These are phyloP conservation scores for Botrytis hyacinthi DNA, from an alignment of 2,329 filamentous ascomycete genomes.

Conservation along the genomic window DNA sequence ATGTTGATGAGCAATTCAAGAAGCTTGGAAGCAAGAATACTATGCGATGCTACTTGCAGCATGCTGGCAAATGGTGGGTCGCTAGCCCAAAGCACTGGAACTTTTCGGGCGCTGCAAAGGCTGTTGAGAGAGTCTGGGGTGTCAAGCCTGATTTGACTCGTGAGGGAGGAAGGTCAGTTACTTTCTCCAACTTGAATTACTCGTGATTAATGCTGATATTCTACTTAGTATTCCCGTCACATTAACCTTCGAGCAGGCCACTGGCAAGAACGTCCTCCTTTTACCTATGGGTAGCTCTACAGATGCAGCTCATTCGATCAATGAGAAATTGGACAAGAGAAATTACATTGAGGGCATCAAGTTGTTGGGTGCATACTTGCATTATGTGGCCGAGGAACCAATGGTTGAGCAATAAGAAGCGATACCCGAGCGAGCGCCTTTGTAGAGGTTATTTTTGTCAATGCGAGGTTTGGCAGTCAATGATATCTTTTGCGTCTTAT, in stretches of 20 bases:
- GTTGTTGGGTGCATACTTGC: slow-evolving; percentile 88
- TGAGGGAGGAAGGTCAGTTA: slow-evolving; percentile 78
- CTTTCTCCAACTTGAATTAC: slow-evolving; percentile 9
- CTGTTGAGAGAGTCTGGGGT: slow-evolving; percentile 92
- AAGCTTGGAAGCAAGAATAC: slow-evolving; percentile 92
- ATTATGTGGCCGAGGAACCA: slow-evolving; percentile 92
- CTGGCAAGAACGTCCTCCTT: slow-evolving; percentile 94
- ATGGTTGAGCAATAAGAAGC: slow-evolving; percentile 39
- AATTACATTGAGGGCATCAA: slow-evolving; percentile 99
- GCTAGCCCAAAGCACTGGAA: slow-evolving; percentile 99
- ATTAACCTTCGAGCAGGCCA: slow-evolving; percentile 94
- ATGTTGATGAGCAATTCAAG: slow-evolving; percentile 79
- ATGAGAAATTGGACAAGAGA: slow-evolving; percentile 94
- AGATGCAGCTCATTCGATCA: slow-evolving; percentile 94
- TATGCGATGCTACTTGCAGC: slow-evolving; percentile 75
- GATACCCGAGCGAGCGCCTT: background rate
- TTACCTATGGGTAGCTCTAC: slow-evolving; percentile 97
- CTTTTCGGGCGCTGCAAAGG: slow-evolving; percentile 90
- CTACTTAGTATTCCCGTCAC: slow-evolving; percentile 82
- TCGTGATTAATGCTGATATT: slow-evolving; percentile 20
- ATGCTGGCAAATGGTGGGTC: slow-evolving; percentile 98
- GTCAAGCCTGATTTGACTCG: slow-evolving; percentile 92
- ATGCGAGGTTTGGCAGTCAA: background rate
- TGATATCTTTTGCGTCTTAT: background rate
- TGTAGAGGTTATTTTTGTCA: background rate